phyloP scores from a whole-genome alignment of 2,329 filamentous ascomycete genomes.

The Cercospora sp. region DNA sequence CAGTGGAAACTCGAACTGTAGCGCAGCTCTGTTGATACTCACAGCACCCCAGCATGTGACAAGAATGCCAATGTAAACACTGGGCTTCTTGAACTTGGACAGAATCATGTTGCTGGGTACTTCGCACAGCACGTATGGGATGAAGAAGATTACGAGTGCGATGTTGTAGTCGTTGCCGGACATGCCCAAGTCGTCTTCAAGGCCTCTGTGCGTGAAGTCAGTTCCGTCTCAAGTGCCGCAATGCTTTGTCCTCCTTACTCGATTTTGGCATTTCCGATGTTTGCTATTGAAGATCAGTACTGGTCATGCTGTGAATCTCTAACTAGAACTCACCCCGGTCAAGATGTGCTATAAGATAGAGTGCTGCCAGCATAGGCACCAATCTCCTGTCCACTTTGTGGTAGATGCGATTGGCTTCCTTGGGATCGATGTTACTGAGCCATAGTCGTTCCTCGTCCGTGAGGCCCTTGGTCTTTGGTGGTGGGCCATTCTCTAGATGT shows the following conservation, averaged over 20 bases:
- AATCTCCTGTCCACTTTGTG: constrained; percentile 32
- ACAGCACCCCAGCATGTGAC: constrained; percentile 28
- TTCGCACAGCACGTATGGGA: constrained; percentile 46
- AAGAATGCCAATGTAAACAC: constrained; percentile 32
- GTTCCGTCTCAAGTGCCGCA: not conserved
- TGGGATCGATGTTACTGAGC: constrained; percentile 27
- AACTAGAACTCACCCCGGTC: constrained; percentile 32
- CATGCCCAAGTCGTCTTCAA: constrained; percentile 50
- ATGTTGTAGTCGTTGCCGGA: constrained; percentile 51
- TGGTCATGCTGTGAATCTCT: not conserved
- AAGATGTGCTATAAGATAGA: constrained; percentile 50
- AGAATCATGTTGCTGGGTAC: constrained; percentile 30
- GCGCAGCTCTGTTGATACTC: not conserved
- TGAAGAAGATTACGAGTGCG: constrained; percentile 56
- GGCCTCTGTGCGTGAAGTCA: constrained; percentile 34
- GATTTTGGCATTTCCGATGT: constrained; percentile 57
- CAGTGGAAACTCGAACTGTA: not conserved
- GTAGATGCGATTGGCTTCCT: constrained; percentile 42
- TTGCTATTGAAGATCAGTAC: constrained; percentile 42
- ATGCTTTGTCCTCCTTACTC: constrained; percentile 32
- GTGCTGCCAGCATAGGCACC: constrained; percentile 37
- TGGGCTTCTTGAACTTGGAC: constrained; percentile 41
- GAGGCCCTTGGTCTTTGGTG: constrained; percentile 25
- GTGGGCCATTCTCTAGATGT: constrained; percentile 18
- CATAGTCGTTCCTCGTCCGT: constrained; percentile 29